Base-by-base conservation (phyloP, 345 rosid genomes). In the Brassica cretica region DNA sequence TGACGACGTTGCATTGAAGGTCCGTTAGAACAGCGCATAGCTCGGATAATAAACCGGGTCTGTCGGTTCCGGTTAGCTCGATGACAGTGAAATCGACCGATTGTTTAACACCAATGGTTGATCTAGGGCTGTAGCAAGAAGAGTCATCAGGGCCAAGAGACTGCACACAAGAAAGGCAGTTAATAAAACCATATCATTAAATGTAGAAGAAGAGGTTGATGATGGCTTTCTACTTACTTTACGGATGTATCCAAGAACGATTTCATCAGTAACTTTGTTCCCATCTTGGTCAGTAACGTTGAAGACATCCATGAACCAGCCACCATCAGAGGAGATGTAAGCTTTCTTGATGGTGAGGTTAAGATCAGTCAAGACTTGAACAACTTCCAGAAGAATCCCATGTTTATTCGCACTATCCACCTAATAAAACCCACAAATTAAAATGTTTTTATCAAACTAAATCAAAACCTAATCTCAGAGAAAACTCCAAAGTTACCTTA, bases 291-390 rank as follows among this genome's bases (percentile, higher is more conserved):
- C 97, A 64, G 91, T 91, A 32, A 93, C 98, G 74, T 93, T 89
- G 63, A 95, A 95, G 69, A 95, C 99, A 83, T 94, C 98, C 98
- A 94, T 94, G 75, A 94, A 89, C 98, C 98, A 94, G 15, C 90
- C 91, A 56, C 97, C 93, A 84, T 94, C 97, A 79, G 98, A 92
- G 27, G 97, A 91, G 68, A 94, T 91, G 81, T 94, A 92, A 62
- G 97, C 97, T 86, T 94, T 94, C 75, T 85, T 88, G 29, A 94
- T 84, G 56, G 86, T 84, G 71, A 94, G 97, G 79, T 92, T 89
- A 75, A 92, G 92, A 79, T 94, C 98, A 71, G 95, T 88, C 71
- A 94, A 87, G 68, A 92, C 85, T 82, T 92, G 98, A 25, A 94
- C 98, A 77, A 94, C 97, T 70, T 94, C 95, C 63, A 92, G 91